Evolutionary conservation across 2,329 filamentous ascomycete species (phyloP).

Genomic region (Berkeleyomyces basicola): DNA sequence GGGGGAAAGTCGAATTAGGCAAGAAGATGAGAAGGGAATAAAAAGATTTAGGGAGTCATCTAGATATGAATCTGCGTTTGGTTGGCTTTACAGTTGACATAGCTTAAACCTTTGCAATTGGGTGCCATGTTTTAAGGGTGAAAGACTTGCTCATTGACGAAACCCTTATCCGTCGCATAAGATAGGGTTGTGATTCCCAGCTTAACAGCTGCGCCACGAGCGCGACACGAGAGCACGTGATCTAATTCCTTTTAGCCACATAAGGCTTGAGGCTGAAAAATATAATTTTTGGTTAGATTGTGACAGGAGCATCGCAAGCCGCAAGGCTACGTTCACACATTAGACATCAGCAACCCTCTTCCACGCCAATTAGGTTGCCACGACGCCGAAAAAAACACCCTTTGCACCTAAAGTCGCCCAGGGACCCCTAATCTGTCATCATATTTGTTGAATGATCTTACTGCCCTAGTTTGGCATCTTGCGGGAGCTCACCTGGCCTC

Average conservation of each 20-base stretch:
- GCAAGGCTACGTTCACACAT: conserved; percentile 11
- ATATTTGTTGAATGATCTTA: conserved; percentile 9
- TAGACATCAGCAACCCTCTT: neutral
- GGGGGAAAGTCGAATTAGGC: neutral
- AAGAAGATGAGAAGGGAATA: neutral
- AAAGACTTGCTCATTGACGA: too few relatives aligned
- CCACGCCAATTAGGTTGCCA: conserved; percentile 9
- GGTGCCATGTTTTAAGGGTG: too few relatives aligned
- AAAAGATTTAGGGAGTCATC: neutral
- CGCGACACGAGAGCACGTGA: conserved; percentile 11
- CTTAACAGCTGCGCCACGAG: neutral
- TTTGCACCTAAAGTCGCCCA: neutral
- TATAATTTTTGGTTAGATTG: conserved; percentile 11
- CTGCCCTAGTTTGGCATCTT: conserved; percentile 1
- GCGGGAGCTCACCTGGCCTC: conserved; percentile 9
- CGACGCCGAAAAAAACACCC: neutral
- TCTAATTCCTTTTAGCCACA: conserved; percentile 1
- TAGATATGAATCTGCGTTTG: too few relatives aligned
- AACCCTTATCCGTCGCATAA: too few relatives aligned
- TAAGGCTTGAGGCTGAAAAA: conserved; percentile 13
- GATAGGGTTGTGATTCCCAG: neutral
- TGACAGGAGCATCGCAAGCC: conserved; percentile 5
- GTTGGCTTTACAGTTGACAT: too few relatives aligned
- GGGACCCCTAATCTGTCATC: neutral
- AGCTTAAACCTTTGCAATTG: too few relatives aligned